These are phyloP conservation scores for Leccinellum luteum DNA, from an alignment of 768 basidiomycete genomes.

Conservation along the genomic window DNA sequence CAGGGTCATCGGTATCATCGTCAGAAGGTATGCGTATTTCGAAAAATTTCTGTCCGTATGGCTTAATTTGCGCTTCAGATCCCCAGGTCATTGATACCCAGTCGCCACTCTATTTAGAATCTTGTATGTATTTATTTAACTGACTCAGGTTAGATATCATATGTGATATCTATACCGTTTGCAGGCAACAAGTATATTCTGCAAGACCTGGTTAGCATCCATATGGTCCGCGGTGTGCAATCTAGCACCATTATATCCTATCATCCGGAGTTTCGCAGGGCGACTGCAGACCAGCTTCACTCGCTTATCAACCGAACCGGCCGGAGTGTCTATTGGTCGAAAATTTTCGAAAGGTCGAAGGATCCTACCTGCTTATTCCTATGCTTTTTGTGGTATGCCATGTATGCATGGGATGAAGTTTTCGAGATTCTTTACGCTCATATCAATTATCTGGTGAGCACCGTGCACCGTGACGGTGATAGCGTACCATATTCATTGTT, in stretches of 20 bases:
- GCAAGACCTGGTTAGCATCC: slow-evolving; percentile 51
- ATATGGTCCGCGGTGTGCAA: slow-evolving; percentile 41
- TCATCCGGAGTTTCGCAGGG: slow-evolving; percentile 23
- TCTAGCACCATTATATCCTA: slow-evolving; percentile 28
- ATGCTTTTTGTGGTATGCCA: slow-evolving; percentile 54
- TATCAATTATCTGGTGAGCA: slow-evolving; percentile 47
- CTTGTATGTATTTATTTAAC: slow-evolving; percentile 26
- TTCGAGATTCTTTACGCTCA: slow-evolving; percentile 51
- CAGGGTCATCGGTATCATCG: neutral
- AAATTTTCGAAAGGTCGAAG: slow-evolving; percentile 23
- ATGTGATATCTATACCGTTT: neutral
- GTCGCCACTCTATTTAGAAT: slow-evolving; percentile 38
- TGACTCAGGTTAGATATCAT: neutral
- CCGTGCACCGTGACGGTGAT: neutral
- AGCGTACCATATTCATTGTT: neutral
- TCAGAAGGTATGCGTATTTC: slow-evolving; percentile 7
- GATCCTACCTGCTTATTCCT: slow-evolving; percentile 58
- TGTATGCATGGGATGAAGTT: slow-evolving; percentile 63
- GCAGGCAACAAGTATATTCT: slow-evolving; percentile 23
- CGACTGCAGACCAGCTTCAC: slow-evolving; percentile 27
- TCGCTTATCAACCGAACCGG: slow-evolving; percentile 31
- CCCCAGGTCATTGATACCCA: slow-evolving; percentile 49
- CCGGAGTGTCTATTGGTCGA: slow-evolving; percentile 33
- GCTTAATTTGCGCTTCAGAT: slow-evolving; percentile 11
- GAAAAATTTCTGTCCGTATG: too few relatives aligned